phyloP scores from a whole-genome alignment of 495 filamentous ascomycete genomes.

The Xylaria intraflava region DNA sequence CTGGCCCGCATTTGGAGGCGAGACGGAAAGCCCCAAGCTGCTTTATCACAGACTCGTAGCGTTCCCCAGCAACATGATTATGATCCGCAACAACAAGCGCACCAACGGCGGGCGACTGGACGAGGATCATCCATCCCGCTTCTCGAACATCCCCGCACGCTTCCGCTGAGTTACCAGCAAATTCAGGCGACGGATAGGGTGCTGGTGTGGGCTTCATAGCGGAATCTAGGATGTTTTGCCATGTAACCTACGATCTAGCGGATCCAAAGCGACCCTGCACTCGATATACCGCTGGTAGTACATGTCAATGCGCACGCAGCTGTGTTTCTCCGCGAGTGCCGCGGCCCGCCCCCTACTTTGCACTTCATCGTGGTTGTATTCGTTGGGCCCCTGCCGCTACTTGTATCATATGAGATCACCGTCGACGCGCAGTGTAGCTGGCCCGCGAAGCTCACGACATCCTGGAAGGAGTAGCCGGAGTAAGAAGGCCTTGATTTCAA shows the following conservation, averaged over 20 bases:
- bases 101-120: neutral
- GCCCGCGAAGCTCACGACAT: constrained; percentile 15
- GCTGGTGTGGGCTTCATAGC: neutral
- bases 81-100: neutral
- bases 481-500: constrained; percentile 13
- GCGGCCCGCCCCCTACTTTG: constrained; percentile 7
- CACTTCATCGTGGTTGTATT: constrained; percentile 22
- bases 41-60: neutral
- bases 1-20: too few relatives aligned
- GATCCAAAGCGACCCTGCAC: constrained; percentile 20
- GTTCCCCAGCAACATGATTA: neutral
- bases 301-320: too few relatives aligned
- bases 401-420: constrained; percentile 16
- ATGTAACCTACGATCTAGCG: constrained; percentile 20
- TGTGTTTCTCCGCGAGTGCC: constrained; percentile 9
- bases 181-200: neutral
- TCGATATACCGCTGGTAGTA: constrained; percentile 23
- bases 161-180: neutral
- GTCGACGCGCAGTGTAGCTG: constrained; percentile 19
- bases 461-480: neutral
- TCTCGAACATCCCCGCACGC: neutral
- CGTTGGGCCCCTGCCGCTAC: constrained; percentile 19
- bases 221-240: neutral
- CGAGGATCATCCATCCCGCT: constrained; percentile 1
- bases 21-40: too few relatives aligned